Evolutionary conservation across 2,329 filamentous ascomycete species (phyloP).

Genomic region (Penicillium sp.): DNA sequence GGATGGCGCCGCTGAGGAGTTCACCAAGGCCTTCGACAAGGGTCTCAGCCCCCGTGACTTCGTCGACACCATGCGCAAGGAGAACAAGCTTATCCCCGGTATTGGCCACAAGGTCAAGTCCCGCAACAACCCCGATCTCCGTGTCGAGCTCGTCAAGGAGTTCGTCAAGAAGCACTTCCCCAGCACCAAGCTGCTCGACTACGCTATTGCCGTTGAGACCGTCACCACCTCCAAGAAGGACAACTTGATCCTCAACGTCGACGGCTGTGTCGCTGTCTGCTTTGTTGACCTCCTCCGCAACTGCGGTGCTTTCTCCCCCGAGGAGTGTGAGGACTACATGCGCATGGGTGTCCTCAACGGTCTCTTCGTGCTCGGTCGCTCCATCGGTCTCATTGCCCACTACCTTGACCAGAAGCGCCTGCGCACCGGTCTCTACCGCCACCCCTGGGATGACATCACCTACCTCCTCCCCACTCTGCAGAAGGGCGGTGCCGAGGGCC

Average conservation of each 20-base stretch:
- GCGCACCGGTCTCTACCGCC: conserved; percentile 95
- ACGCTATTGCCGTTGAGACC: conserved; percentile 94
- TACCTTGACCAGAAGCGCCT: conserved; percentile 99
- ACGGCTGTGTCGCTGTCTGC: conserved; percentile 96
- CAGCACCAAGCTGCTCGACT: conserved; percentile 96
- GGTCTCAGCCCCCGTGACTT: conserved; percentile 97
- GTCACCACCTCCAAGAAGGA: conserved; percentile 99
- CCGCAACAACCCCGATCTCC: conserved; percentile 98
- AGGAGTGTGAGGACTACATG: conserved; percentile 98
- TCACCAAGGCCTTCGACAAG: conserved; percentile 97
- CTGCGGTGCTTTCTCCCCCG: conserved; percentile 91
- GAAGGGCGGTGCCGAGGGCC: conserved; percentile 73
- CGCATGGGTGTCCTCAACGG: conserved; percentile 99
- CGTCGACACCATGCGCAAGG: conserved; percentile 97
- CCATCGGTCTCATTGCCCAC: conserved; percentile 98
- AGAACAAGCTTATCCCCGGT: conserved; percentile 99
- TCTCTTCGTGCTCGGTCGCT: conserved; percentile 95
- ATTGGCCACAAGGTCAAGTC: conserved; percentile 99
- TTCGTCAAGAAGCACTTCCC: conserved; percentile 98
- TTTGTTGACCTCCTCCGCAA: conserved; percentile 97
- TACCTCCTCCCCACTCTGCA: conserved; percentile 83
- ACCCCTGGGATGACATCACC: conserved; percentile 98
- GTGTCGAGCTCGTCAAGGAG: conserved; percentile 99
- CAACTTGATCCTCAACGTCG: conserved; percentile 99
- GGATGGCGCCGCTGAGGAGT: conserved; percentile 96